A percentile compares a stretch with the other conserved stretches of the same genome.
These are phyloP conservation scores for Phytophthora parvispora DNA, from an alignment of 352 stramenopile species.

Conservation along the genomic window DNA sequence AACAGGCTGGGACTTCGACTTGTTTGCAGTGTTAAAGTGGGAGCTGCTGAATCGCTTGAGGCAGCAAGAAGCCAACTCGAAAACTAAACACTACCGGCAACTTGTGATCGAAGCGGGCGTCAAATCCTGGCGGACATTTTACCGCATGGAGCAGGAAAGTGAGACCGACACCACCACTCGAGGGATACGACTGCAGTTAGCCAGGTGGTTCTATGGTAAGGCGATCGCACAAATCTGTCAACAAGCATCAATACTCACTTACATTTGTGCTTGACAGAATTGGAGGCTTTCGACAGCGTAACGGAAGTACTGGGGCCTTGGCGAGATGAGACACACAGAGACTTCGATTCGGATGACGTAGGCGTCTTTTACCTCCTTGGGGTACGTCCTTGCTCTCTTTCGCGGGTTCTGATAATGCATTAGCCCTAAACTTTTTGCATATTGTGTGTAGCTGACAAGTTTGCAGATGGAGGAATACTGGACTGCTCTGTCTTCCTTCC, in stretches of 20 bases:
- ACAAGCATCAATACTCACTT: background rate
- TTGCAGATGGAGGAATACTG: conserved; percentile 44
- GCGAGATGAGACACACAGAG: conserved; percentile 11
- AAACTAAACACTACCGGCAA: conserved; percentile 12
- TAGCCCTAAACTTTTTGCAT: conserved; percentile 3
- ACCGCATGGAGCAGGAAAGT: conserved; percentile 57
- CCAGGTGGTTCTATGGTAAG: conserved; percentile 83
- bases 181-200: conserved; percentile 52
- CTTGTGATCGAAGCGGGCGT: conserved; percentile 45
- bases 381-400: conserved; percentile 24
- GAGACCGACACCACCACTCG: conserved; percentile 22
- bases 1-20: conserved; percentile 79
- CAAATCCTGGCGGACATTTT: conserved; percentile 60
- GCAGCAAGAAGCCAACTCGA: background rate
- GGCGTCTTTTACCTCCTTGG: conserved; percentile 58
- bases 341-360: conserved; percentile 6
- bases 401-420: background rate
- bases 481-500: conserved; percentile 59
- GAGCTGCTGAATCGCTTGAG: conserved; percentile 51
- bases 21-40: conserved; percentile 80
- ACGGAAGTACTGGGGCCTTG: conserved; percentile 35
- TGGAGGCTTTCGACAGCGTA: conserved; percentile 42
- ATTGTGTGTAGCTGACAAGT: conserved; percentile 47
- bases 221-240: background rate
- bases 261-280: conserved; percentile 25